Evolutionary conservation across 192 early-diverging fungal species (phyloP).

Genomic region (Coemansia sp.): DNA sequence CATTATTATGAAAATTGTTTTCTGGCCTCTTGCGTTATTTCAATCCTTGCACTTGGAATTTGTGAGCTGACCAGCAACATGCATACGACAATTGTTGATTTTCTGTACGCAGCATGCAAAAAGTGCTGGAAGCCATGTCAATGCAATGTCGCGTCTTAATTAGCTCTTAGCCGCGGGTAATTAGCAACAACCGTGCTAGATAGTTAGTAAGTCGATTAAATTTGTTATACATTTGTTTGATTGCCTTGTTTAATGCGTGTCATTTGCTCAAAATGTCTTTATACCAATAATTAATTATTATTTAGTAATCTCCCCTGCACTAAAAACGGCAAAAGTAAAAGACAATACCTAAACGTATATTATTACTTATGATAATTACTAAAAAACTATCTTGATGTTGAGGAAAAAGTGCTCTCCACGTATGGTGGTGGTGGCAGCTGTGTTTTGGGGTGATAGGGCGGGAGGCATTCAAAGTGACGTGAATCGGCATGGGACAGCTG

Average conservation of each 20-base stretch:
- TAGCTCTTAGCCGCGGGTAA: conserved; percentile 28
- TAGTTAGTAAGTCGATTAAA: too few species aligned
- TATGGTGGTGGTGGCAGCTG: too few species aligned
- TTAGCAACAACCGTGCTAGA: conserved; percentile 49
- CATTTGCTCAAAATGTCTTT: conserved; percentile 22
- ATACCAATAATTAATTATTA: conserved; percentile 21
- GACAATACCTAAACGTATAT: too few species aligned
- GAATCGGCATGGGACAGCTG: too few species aligned
- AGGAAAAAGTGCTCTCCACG: too few species aligned
- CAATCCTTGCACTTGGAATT: background rate
- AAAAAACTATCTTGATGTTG: too few species aligned
- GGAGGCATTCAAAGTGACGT: too few species aligned
- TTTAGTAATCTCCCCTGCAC: too few species aligned
- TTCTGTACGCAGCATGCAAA: conserved; percentile 23
- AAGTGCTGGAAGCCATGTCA: conserved; percentile 27
- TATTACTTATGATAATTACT: too few species aligned
- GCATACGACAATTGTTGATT: conserved; percentile 12
- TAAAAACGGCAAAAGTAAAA: too few species aligned
- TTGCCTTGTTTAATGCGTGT: conserved; percentile 23
- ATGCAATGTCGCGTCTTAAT: conserved; percentile 26
- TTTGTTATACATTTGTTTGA: conserved; percentile 17
- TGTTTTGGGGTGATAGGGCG: too few species aligned
- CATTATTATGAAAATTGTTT: conserved; percentile 36
- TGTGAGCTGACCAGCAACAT: conserved; percentile 5
- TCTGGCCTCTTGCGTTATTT: conserved; percentile 20